Conservation (phyloP, 768 basidiomycete species). For the Scleroderma bovista region DNA sequence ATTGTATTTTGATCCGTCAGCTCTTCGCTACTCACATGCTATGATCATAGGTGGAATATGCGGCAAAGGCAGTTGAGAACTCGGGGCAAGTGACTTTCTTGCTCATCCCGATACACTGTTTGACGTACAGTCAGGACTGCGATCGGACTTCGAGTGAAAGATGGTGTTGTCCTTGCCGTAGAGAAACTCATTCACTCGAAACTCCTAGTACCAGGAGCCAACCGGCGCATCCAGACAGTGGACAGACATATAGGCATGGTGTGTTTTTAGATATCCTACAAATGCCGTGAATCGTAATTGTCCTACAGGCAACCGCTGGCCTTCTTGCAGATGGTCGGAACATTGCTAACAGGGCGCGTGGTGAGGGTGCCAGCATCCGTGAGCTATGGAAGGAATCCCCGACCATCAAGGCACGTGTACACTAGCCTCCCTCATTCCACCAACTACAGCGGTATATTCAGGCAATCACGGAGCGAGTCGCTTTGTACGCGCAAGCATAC, state of each 20-base stretch:
- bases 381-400: slow-evolving; percentile 69
- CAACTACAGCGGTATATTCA: slow-evolving; percentile 14
- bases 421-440: neutral
- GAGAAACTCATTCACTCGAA: slow-evolving; percentile 97
- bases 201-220: slow-evolving; percentile 87
- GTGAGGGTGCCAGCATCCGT: slow-evolving; percentile 73
- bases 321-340: slow-evolving; percentile 91
- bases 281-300: neutral
- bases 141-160: slow-evolving; percentile 93
- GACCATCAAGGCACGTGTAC: slow-evolving; percentile 63
- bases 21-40: neutral
- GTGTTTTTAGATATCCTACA: slow-evolving; percentile 11
- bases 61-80: slow-evolving; percentile 97
- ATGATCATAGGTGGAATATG: slow-evolving; percentile 81
- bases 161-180: slow-evolving; percentile 93
- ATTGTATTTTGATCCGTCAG: neutral
- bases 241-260: slow-evolving; percentile 95
- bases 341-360: slow-evolving; percentile 75
- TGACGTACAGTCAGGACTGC: slow-evolving; percentile 58
- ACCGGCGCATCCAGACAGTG: slow-evolving; percentile 88
- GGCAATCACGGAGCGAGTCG: slow-evolving; percentile 71
- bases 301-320: slow-evolving; percentile 79
- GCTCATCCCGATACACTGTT: neutral
- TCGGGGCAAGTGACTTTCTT: slow-evolving; percentile 61
- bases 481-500: slow-evolving; percentile 90